These are phyloP conservation scores for Beauveria medogensis DNA, from an alignment of 2,329 filamentous ascomycete species.

Conservation along the genomic window DNA sequence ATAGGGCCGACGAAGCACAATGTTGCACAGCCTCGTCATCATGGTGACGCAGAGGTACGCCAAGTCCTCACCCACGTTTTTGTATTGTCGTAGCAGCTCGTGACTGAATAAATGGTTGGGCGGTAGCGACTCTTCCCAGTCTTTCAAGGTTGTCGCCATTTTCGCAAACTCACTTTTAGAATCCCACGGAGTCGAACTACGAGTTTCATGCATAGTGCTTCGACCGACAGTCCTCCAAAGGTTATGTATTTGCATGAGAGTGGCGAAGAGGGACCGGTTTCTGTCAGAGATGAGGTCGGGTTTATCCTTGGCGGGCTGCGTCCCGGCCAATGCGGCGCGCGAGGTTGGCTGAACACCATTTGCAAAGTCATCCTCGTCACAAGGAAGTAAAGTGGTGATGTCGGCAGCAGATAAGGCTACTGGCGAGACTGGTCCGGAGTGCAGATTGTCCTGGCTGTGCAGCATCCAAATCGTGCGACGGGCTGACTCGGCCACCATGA, in stretches of 20 bases:
- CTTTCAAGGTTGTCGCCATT: constrained; percentile 32
- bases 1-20: constrained; percentile 47
- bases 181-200: constrained; percentile 38
- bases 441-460: constrained; percentile 49
- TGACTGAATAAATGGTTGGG: constrained; percentile 39
- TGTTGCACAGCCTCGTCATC: constrained; percentile 47
- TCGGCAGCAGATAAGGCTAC: constrained; percentile 43
- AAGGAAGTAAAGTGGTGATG: constrained; percentile 46
- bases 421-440: constrained; percentile 43
- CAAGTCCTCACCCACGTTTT: constrained; percentile 40
- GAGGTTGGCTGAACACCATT: constrained; percentile 37
- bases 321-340: constrained; percentile 46
- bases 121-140: constrained; percentile 43
- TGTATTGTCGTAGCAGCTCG: constrained; percentile 35
- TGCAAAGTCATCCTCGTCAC: constrained; percentile 44
- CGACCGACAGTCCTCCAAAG: constrained; percentile 46
- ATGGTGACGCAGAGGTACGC: constrained; percentile 49
- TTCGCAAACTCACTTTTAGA: constrained; percentile 38
- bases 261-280: constrained; percentile 45
- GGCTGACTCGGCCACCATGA: constrained; percentile 47
- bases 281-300: constrained; percentile 34
- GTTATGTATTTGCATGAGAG: constrained; percentile 46
- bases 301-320: constrained; percentile 39
- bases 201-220: constrained; percentile 37
- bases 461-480: constrained; percentile 52